Conservation (phyloP, 345 rosid genomes). For the Pugionium dolabratum region DNA sequence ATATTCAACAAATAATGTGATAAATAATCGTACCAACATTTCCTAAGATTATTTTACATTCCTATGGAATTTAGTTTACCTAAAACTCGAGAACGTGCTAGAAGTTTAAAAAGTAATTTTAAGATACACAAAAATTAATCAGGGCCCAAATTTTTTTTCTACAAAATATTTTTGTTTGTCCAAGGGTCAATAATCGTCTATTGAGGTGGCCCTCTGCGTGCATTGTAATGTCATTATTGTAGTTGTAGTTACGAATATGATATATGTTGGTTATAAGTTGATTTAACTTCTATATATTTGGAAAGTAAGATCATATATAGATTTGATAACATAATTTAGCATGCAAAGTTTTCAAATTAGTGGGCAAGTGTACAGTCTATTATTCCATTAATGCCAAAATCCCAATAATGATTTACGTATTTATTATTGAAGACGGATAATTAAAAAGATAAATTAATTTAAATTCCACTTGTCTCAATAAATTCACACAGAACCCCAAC, state of each 20-base stretch:
- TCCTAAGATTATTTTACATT: conserved; percentile 18
- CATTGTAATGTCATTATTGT: conserved; percentile 7
- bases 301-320: conserved; percentile 2
- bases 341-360: too few relatives aligned
- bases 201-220: neutral
- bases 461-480: too few relatives aligned
- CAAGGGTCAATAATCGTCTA: too few relatives aligned
- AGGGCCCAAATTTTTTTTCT: too few relatives aligned
- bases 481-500: too few relatives aligned
- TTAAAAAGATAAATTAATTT: neutral
- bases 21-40: conserved; percentile 31
- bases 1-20: conserved; percentile 27
- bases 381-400: conserved; percentile 1
- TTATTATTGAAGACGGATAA: neutral
- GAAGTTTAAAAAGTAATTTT: neutral
- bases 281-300: conserved; percentile 23
- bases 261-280: conserved; percentile 24
- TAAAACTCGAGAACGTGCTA: conserved; percentile 11
- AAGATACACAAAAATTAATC: too few relatives aligned
- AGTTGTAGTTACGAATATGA: conserved; percentile 7
- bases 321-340: too few relatives aligned
- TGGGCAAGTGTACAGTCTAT: neutral
- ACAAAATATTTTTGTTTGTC: too few relatives aligned
- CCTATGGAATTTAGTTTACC: conserved; percentile 4
- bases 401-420: neutral